Base-by-base conservation (phyloP, 164 flowering plant genomes). In the Vitis labrusca region DNA sequence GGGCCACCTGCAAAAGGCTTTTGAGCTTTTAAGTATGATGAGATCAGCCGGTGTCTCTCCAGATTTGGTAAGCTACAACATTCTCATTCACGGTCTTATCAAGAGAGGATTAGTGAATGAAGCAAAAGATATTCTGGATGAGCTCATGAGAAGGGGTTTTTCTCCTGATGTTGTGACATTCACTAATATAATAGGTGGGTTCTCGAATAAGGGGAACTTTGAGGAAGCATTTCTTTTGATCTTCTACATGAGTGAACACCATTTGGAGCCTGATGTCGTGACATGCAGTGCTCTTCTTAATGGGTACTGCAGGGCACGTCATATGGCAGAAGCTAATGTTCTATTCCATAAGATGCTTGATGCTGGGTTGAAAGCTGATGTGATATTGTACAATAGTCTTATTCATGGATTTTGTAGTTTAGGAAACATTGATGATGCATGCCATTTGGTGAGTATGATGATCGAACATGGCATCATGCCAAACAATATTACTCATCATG, bases 211-310 rank as follows among this genome's bases (percentile, higher is more conserved):
- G 55, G 87, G 80, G 17, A 72, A 68, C 47, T 83, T 81, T 68
- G 77, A 77, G 63, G 85, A 85, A 61, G 88, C 83, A 13, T 81
- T 75, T 78, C 77, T 79, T 52, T 37, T 83, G 67, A 85, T 86
- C 88, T 73, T 72, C 19, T 68, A 65, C 64, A 85, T 86, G 85
- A 76, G 79, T 62, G 81, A 83, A 44, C 66, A 65, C 44, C 68
- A 74, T 27, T 71, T 80, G 32, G 68, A 67, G 61, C 88, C 85
- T 66, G 90, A 86, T 80, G 80, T 83, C 23, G 76, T 85, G 23
- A 80, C 84, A 37, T 85, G 85, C 72, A 80, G 85, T 66, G 82
- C 88, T 72, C 75, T 86, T 68, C 83, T 86, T 52, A 70, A 74
- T 79, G 85, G 85, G 27, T 84, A 76, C 15, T 85, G 87, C 66